phyloP scores from a whole-genome alignment of 768 basidiomycete genomes.

The Coprinellus micaceus region DNA sequence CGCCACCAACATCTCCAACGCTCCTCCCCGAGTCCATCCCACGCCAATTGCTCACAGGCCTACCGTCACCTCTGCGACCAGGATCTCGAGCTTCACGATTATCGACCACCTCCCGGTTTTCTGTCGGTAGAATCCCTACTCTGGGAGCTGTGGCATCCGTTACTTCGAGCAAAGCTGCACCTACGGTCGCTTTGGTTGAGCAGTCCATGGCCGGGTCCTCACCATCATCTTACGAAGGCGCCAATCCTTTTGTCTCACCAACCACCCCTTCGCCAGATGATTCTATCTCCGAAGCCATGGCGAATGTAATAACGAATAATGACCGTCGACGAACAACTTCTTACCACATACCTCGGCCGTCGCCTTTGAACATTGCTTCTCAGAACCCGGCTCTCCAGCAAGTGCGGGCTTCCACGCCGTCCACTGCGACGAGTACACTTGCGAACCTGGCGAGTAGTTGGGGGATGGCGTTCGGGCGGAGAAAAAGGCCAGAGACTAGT shows the following conservation, averaged over 20 bases:
- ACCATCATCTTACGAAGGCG: slow-evolving; percentile 40
- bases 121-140: slow-evolving; percentile 57
- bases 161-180: slow-evolving; percentile 49
- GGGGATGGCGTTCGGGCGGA: slow-evolving; percentile 62
- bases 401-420: slow-evolving; percentile 23
- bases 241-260: slow-evolving; percentile 36
- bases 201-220: slow-evolving; percentile 37
- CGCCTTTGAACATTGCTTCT: slow-evolving; percentile 37
- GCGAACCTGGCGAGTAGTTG: slow-evolving; percentile 61
- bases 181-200: slow-evolving; percentile 67
- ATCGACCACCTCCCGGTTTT: slow-evolving; percentile 68
- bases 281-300: slow-evolving; percentile 59
- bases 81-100: slow-evolving; percentile 69
- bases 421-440: slow-evolving; percentile 49
- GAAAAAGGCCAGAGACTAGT: slow-evolving; percentile 36
- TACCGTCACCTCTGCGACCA: slow-evolving; percentile 61
- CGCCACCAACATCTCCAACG: slow-evolving; percentile 34
- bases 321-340: slow-evolving; percentile 59
- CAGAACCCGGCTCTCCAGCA: slow-evolving; percentile 25
- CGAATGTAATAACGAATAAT: slow-evolving; percentile 29
- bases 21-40: slow-evolving; percentile 32
- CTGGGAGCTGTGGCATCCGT: slow-evolving; percentile 46
- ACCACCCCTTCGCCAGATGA: slow-evolving; percentile 58
- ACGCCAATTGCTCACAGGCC: slow-evolving; percentile 27
- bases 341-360: slow-evolving; percentile 51